Evolutionary conservation across 2,329 filamentous ascomycete species (phyloP).

Genomic region (Thielaviopsis musarum): DNA sequence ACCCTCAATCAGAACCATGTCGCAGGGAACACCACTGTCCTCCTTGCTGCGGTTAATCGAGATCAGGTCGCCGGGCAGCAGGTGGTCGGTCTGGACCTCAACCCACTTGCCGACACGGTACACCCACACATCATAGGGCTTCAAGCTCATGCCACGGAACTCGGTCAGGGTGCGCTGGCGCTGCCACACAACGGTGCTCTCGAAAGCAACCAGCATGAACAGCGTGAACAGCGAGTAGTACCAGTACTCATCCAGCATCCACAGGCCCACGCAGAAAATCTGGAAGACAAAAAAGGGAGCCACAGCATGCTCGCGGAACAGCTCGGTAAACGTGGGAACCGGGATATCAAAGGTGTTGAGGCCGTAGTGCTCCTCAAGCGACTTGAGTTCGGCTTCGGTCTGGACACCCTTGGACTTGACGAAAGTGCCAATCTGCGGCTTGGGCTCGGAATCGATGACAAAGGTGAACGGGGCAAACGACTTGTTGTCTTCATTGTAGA

Average conservation of each 20-base stretch:
- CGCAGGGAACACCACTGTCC: constrained; percentile 89
- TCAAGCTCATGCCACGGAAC: constrained; percentile 98
- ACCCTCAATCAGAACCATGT: constrained; percentile 89
- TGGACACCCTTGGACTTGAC: constrained; percentile 64
- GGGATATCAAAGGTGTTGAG: constrained; percentile 95
- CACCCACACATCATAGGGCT: constrained; percentile 89
- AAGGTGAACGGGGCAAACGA: constrained; percentile 73
- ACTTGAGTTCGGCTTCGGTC: constrained; percentile 56
- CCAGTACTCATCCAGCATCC: constrained; percentile 99
- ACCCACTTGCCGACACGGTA: constrained; percentile 78
- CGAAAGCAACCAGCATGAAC: constrained; percentile 94
- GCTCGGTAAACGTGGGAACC: constrained; percentile 83
- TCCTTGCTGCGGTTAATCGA: constrained; percentile 91
- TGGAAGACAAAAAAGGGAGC: constrained; percentile 99
- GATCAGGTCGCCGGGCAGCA: constrained; percentile 83
- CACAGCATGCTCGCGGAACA: constrained; percentile 96
- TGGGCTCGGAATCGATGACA: constrained; percentile 69
- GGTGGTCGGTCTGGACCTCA: constrained; percentile 75
- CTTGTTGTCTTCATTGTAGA: constrained; percentile 56
- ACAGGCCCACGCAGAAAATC: constrained; percentile 93
- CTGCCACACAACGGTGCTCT: constrained; percentile 98
- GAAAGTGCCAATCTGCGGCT: constrained; percentile 61
- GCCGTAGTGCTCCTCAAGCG: constrained; percentile 83
- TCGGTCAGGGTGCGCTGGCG: constrained; percentile 88
- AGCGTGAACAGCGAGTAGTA: constrained; percentile 98